These are phyloP conservation scores for Suillus fuscotomentosus DNA, from an alignment of 768 basidiomycete genomes.

Conservation along the genomic window DNA sequence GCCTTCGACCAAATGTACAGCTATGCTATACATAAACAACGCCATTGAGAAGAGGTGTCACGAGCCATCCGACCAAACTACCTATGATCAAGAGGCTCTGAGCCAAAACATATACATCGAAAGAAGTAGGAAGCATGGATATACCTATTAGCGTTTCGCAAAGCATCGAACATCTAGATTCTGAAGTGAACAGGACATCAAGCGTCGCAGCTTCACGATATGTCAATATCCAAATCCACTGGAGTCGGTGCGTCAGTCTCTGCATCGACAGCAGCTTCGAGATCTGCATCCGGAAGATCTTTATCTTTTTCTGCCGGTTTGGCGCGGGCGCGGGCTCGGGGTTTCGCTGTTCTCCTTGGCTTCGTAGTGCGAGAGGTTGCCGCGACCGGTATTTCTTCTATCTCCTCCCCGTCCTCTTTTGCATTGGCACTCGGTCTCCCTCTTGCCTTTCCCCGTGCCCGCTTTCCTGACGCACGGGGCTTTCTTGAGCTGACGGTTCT, in stretches of 20 bases:
- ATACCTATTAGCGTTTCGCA: background rate
- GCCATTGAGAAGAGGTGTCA: background rate
- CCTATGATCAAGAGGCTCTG: background rate
- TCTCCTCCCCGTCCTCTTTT: constrained; percentile 37
- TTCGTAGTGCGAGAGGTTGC: constrained; percentile 29
- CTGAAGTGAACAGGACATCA: constrained; percentile 36
- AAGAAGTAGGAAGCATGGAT: background rate
- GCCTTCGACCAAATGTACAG: background rate
- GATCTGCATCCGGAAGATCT: constrained; percentile 32
- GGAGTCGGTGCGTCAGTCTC: constrained; percentile 37
- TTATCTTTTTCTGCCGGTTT: constrained; percentile 24
- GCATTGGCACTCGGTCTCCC: constrained; percentile 30
- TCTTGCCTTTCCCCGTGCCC: constrained; percentile 30
- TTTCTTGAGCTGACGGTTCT: constrained; percentile 16
- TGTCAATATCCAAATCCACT: constrained; percentile 36
- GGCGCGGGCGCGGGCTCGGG: constrained; percentile 21
- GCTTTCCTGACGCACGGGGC: constrained; percentile 23
- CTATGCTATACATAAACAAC: background rate
- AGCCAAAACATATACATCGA: background rate
- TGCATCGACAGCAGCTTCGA: constrained; percentile 23
- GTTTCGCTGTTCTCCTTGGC: constrained; percentile 27
- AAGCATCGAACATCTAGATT: background rate
- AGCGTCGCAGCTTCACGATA: constrained; percentile 47
- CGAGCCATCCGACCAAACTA: background rate
- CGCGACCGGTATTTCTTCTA: constrained; percentile 28